Percentiles rank a stretch among this genome's conserved stretches.
These are phyloP conservation scores for Phytopythium mirpurense DNA, from an alignment of 352 stramenopile species.

Conservation along the genomic window DNA sequence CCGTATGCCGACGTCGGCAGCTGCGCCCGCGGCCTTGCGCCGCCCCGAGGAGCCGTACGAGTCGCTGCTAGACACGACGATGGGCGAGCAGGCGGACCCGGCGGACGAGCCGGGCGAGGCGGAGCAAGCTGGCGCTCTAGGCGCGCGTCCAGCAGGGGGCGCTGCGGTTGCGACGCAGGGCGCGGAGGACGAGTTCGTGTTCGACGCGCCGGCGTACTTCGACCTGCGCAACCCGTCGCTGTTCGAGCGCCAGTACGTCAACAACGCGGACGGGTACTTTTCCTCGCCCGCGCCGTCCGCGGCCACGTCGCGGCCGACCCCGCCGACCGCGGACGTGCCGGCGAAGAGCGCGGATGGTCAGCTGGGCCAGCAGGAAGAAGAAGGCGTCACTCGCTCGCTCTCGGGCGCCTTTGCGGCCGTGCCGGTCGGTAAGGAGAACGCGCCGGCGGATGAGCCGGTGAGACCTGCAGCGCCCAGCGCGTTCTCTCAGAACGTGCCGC, in stretches of 20 bases:
- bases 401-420: background rate
- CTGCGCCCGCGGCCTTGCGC: background rate
- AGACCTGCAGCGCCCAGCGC: background rate
- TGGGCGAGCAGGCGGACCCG: slow-evolving; percentile 14
- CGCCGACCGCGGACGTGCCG: slow-evolving; percentile 2
- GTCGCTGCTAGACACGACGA: slow-evolving; percentile 25
- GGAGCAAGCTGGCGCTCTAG: slow-evolving; percentile 25
- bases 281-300: slow-evolving; percentile 22
- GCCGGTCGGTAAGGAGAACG: background rate
- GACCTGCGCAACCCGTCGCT: slow-evolving; percentile 69
- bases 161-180: slow-evolving; percentile 20
- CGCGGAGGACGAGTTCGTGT: slow-evolving; percentile 68
- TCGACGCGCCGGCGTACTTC: slow-evolving; percentile 81
- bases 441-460: background rate
- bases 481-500: slow-evolving; percentile 2
- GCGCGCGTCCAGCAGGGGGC: slow-evolving; percentile 12
- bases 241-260: slow-evolving; percentile 65
- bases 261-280: slow-evolving; percentile 85
- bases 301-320: slow-evolving; percentile 10
- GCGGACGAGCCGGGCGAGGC: slow-evolving; percentile 7
- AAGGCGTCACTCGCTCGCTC: slow-evolving; percentile 1
- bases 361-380: background rate
- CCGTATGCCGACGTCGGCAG: background rate
- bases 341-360: slow-evolving; percentile 9
- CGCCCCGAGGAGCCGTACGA: background rate